These are phyloP conservation scores for Cladosporium halotolerans DNA, from an alignment of 2,329 filamentous ascomycete species.

Conservation along the genomic window DNA sequence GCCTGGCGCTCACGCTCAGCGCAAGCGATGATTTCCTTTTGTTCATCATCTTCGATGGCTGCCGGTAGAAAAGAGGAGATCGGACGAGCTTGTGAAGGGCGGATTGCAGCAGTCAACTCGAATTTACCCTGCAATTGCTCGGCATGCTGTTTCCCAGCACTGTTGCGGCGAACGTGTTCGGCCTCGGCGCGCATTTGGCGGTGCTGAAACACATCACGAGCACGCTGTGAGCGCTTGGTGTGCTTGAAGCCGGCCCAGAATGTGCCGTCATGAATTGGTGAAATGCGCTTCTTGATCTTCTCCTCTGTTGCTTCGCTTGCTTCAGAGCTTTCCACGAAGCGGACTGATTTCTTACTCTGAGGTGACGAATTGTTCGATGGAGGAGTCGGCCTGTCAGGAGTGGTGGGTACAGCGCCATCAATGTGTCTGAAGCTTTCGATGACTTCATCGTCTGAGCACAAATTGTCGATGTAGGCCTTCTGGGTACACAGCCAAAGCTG, in stretches of 20 bases:
- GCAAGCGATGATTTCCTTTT: slow-evolving; percentile 26
- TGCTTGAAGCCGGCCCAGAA: slow-evolving; percentile 70
- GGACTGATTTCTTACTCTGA: slow-evolving; percentile 63
- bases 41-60: slow-evolving; percentile 32
- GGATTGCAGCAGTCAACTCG: slow-evolving; percentile 54
- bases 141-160: slow-evolving; percentile 64
- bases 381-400: slow-evolving; percentile 23
- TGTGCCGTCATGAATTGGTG: slow-evolving; percentile 43
- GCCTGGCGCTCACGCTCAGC: slow-evolving; percentile 75
- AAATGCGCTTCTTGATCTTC: slow-evolving; percentile 25
- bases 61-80: slow-evolving; percentile 39
- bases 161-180: slow-evolving; percentile 74
- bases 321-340: slow-evolving; percentile 44
- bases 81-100: slow-evolving; percentile 38
- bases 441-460: slow-evolving; percentile 28
- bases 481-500: slow-evolving; percentile 82
- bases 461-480: slow-evolving; percentile 52
- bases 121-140: slow-evolving; percentile 81
- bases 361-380: slow-evolving; percentile 28
- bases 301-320: slow-evolving; percentile 10
- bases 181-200: slow-evolving; percentile 81
- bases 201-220: slow-evolving; percentile 75
- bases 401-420: slow-evolving; percentile 25
- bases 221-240: slow-evolving; percentile 54
- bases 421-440: slow-evolving; percentile 25